Conservation (phyloP, 2,329 filamentous ascomycete species). For the Tolypocladium ovalisporum region DNA sequence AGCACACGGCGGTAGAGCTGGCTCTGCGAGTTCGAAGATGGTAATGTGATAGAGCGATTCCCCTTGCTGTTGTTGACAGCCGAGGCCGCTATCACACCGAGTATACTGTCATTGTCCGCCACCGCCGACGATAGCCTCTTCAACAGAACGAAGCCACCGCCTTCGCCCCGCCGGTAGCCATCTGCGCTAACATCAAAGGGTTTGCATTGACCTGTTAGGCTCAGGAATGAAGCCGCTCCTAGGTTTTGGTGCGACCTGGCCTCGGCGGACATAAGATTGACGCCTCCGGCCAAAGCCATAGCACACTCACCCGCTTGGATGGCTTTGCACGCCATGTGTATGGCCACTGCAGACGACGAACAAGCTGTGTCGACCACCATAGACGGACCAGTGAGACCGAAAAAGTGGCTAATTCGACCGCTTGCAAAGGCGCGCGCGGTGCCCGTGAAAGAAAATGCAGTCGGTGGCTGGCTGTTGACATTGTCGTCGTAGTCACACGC, state of each 20-base stretch:
- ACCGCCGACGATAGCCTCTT: constrained; percentile 37
- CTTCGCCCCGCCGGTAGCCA: constrained; percentile 43
- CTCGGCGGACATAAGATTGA: constrained; percentile 21
- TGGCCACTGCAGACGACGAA: constrained; percentile 21
- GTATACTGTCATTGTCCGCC: constrained; percentile 37
- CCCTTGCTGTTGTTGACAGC: constrained; percentile 19
- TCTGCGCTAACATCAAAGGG: constrained; percentile 19
- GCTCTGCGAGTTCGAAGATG: constrained; percentile 14
- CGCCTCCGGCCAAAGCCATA: constrained; percentile 25
- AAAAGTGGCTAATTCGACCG: constrained; percentile 22
- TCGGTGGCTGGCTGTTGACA: constrained; percentile 11
- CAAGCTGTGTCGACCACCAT: constrained; percentile 25
- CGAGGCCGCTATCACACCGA: constrained; percentile 28
- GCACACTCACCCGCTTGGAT: constrained; percentile 17
- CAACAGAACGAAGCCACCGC: constrained; percentile 29
- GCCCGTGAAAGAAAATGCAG: constrained; percentile 21
- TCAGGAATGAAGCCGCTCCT: constrained; percentile 12
- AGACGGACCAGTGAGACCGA: constrained; percentile 23
- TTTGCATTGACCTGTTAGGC: constrained; percentile 14
- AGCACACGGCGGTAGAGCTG: constrained; percentile 14
- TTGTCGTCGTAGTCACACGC: constrained; percentile 15
- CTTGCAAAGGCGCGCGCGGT: constrained; percentile 18
- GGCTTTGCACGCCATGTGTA: constrained; percentile 19
- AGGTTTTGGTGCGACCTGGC: constrained; percentile 11
- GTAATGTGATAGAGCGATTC: constrained; percentile 12